Evolutionary conservation across 331 rosid species (phyloP).

Genomic region (Ulmus americana): DNA sequence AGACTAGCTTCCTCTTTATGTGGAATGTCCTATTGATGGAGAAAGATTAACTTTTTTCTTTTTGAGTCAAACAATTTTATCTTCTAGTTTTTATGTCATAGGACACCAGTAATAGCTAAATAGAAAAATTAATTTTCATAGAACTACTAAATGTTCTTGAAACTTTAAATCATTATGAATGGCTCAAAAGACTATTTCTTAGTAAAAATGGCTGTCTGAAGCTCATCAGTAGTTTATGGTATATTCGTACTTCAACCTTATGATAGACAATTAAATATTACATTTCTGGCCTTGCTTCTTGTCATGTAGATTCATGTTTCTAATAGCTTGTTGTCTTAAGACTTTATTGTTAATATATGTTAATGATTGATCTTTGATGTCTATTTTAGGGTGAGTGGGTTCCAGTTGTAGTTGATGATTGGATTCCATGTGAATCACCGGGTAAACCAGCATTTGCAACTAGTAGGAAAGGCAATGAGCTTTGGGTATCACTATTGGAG

Average conservation of each 20-base stretch:
- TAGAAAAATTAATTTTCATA: too few species aligned
- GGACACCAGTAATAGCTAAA: too few species aligned
- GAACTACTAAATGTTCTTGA: too few species aligned
- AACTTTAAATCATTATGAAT: too few species aligned
- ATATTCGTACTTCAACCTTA: background rate
- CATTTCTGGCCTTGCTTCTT: background rate
- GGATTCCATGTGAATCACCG: conserved; percentile 94
- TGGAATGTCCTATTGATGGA: too few species aligned
- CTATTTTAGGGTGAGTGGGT: conserved; percentile 88
- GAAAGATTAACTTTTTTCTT: too few species aligned
- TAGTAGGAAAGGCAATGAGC: conserved; percentile 83
- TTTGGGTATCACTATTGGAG: conserved; percentile 96
- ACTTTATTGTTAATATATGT: conserved; percentile 2
- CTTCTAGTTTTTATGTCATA: too few species aligned
- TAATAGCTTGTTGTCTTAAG: background rate
- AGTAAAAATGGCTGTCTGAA: too few species aligned
- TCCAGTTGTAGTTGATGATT: conserved; percentile 96
- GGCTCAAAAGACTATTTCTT: too few species aligned
- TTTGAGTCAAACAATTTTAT: too few species aligned
- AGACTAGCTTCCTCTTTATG: too few species aligned
- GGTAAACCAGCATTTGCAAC: conserved; percentile 98
- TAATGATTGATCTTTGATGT: conserved; percentile 20
- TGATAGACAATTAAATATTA: too few species aligned
- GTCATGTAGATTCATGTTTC: background rate
- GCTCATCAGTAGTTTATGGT: background rate